These are phyloP conservation scores for Tetrapisispora namnaoensis DNA, from an alignment of 805 yeast genomes.

Conservation along the genomic window DNA sequence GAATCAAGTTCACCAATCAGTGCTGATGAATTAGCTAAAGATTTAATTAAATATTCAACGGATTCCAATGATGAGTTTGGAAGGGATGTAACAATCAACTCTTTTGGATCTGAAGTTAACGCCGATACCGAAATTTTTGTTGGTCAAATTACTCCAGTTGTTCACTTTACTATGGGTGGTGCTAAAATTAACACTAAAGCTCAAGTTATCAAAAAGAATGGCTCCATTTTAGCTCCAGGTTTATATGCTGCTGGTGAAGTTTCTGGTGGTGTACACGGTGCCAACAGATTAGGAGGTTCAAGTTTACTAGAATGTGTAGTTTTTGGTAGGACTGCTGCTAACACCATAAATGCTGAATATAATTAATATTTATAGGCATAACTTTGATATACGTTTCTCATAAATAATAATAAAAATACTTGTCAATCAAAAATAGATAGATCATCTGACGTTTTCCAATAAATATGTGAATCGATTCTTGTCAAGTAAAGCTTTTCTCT, in stretches of 20 bases:
- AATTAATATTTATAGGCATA: not conserved
- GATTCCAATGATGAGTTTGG: slow-evolving; percentile 28
- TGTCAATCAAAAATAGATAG: not conserved
- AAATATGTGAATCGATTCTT: no score
- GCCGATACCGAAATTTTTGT: slow-evolving; percentile 30
- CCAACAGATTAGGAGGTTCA: slow-evolving; percentile 50
- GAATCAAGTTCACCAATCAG: slow-evolving; percentile 14
- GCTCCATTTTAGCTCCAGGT: slow-evolving; percentile 31
- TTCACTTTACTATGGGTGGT: slow-evolving; percentile 65
- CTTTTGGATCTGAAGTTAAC: slow-evolving; percentile 19
- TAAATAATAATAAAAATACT: not conserved
- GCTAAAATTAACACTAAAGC: slow-evolving; percentile 42
- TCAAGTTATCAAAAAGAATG: slow-evolving; percentile 31
- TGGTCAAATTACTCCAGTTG: slow-evolving; percentile 50
- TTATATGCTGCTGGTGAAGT: slow-evolving; percentile 58
- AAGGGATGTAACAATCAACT: slow-evolving; percentile 29
- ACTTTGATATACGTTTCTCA: not conserved
- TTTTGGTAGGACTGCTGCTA: slow-evolving; percentile 45
- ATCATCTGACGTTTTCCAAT: not conserved
- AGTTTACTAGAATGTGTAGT: slow-evolving; percentile 52
- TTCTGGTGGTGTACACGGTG: slow-evolving; percentile 62
- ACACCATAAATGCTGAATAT: slow-evolving; percentile 15
- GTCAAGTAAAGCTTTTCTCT: no score
- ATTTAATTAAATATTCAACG: slow-evolving; percentile 18
- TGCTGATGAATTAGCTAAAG: slow-evolving; percentile 15